Base-by-base conservation (phyloP, 441 rosid genomes). In the Eutrema salsugineum region DNA sequence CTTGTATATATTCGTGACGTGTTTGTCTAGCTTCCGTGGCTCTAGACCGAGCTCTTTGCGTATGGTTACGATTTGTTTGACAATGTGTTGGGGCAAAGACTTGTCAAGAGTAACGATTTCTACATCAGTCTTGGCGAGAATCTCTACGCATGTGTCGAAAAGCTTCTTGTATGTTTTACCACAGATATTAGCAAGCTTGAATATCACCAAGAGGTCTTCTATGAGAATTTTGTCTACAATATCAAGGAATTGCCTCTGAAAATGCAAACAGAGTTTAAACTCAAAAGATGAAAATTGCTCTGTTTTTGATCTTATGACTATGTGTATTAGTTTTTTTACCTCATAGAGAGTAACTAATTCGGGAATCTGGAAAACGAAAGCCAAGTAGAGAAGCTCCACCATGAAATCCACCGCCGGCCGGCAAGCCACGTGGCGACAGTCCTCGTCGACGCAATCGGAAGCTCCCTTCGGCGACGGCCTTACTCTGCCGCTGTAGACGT, bases 401-500 rank as follows among this genome's bases (percentile, higher is more conserved):
- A 80, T 59, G 75, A 88, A 88, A 63, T 89, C 88, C 10, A 92
- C 79, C 0, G 85, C 86, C 1, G 99, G 96, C 11, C 96, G 75
- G 55, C 98, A 94, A 35, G 84, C 89, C 68, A 72, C 71, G 79
- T 94, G 99, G 35, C 83, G 62, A 72, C 97, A 92, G 20, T 67
- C 80, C 8, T 86, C 81, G 78, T 94, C 99, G 2, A 86, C 88
- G 61, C 98, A 94, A 64, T 63, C 77, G 47, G 85, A 83, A 46
- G 81, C 85, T 3, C 63, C 88, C 32, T 68, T 73, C 0, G 89
- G 85, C 54, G 78, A 85, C 19, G 87, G 76, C 50, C 69, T 85
- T 40, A 84, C 84, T 77, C 81, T 90, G 36, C 99, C 99, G 69
- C 72, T 84, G 68, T 94, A 94, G 36, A 90, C 65, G 42, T 88